These are phyloP conservation scores for Fusarium palustre DNA, from an alignment of 2,329 filamentous ascomycete genomes.

Conservation along the genomic window DNA sequence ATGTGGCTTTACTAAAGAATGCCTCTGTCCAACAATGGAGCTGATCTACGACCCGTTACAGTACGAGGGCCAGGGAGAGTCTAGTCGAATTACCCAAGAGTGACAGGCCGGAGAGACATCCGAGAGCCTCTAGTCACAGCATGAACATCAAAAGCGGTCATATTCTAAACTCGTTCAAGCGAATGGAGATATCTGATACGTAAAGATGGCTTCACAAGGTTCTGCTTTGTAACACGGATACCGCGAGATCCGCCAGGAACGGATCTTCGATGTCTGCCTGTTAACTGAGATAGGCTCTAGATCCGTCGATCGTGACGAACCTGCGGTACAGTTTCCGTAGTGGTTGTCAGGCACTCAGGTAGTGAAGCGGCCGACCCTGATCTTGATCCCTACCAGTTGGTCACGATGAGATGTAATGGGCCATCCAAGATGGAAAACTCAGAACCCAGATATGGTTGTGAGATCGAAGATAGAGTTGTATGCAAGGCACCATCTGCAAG, in stretches of 20 bases:
- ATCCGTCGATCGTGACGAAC: conserved; percentile 12
- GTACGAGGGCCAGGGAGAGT: background rate
- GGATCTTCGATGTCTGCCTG: conserved; percentile 3
- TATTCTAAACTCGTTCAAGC: background rate
- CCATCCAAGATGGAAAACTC: background rate
- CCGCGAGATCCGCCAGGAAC: background rate
- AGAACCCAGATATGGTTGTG: conserved; percentile 15
- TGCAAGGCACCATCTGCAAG: conserved; percentile 34
- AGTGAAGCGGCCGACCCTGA: conserved; percentile 22
- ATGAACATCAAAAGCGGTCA: background rate
- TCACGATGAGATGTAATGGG: conserved; percentile 8
- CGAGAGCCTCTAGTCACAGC: conserved; percentile 2
- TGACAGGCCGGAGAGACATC: background rate
- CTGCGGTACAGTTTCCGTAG: too few species aligned
- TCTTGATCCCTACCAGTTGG: background rate
- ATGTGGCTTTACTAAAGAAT: conserved; percentile 23
- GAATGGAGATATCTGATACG: background rate
- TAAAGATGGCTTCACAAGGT: background rate
- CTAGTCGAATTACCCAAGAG: background rate
- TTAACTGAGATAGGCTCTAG: background rate
- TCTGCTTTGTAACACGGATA: conserved; percentile 6
- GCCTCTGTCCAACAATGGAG: background rate
- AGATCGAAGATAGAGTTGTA: conserved; percentile 31
- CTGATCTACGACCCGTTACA: conserved; percentile 13
- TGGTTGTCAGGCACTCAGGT: background rate